Evolutionary conservation across 768 basidiomycete species (phyloP), one percentile per base, ranked within the genome.

Genomic region (Tulasnella sp.): DNA sequence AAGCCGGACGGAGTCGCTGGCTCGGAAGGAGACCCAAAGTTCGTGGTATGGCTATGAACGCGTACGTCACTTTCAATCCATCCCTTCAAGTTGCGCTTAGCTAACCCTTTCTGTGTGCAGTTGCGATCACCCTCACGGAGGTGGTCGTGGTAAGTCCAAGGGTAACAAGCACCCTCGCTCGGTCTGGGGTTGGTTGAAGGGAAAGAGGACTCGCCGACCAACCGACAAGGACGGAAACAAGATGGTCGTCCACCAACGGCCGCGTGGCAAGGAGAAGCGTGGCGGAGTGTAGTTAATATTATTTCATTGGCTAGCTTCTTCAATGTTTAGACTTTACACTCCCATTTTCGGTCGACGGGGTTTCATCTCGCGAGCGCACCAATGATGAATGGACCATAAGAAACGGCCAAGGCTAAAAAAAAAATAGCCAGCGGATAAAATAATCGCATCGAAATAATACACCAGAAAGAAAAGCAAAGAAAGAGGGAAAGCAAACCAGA

Each of bases 101-200:
- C 37, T 20, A 42, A 26, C 57, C 37, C 57, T 77, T 16, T 74
- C 29, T 46, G 20, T 73, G 37, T 48, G 11, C 77, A 95, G 94
- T 70, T 89, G 88, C 76, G 95, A 96, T 84, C 95, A 96, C 85
- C 96, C 97, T 79, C 96, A 98, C 83, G 96, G 96, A 85, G 96
- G 97, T 87, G 97, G 97, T 84, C 92, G 97, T 85, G 97, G 97
- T 81, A 98, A 97, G 85, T 94, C 93, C 79, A 99, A 99, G 88
- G 94, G 94, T 78, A 91, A 96, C 89, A 97, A 94, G 83, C 91
- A 96, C 83, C 95, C 96, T 2, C 91, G 93, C 37, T 95, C 94
- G 15, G 90, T 93, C 75, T 98, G 92, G 92, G 96, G 95, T 77
- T 95, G 93, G 93, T 88, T 92, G 78, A 95, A 95, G 86, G 96